A percentile compares a stretch with the other conserved stretches of the same genome.
These are phyloP conservation scores for Waltergamsia citrina DNA, from an alignment of 2,329 filamentous ascomycete species.

Conservation along the genomic window DNA sequence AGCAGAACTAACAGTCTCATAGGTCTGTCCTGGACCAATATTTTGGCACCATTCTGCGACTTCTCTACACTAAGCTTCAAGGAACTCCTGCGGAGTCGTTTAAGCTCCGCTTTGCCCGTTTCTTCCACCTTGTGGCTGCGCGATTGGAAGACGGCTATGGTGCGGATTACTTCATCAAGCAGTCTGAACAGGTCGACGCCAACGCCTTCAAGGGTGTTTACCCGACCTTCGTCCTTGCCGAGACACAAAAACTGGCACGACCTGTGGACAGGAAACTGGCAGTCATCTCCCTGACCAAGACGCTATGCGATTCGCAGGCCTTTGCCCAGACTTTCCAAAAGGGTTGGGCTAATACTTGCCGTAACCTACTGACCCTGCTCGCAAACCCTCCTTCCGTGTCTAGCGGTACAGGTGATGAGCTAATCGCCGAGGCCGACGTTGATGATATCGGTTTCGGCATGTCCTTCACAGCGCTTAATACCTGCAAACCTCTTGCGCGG, in stretches of 20 bases:
- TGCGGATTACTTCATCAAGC: conserved; percentile 81
- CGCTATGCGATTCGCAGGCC: conserved; percentile 72
- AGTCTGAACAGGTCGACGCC: conserved; percentile 73
- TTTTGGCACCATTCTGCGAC: conserved; percentile 68
- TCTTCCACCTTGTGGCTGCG: conserved; percentile 88
- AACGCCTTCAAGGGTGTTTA: conserved; percentile 80
- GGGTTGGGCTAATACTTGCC: conserved; percentile 86
- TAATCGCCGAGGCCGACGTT: conserved; percentile 79
- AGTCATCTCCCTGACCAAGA: conserved; percentile 88
- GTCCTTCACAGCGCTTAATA: conserved; percentile 88
- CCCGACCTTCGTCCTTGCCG: conserved; percentile 74
- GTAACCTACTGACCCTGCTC: conserved; percentile 79
- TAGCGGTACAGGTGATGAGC: conserved; percentile 58
- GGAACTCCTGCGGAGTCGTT: conserved; percentile 64
- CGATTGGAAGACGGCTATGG: conserved; percentile 73
- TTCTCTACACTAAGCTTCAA: conserved; percentile 74
- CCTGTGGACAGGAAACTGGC: conserved; percentile 89
- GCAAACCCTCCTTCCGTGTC: conserved; percentile 72
- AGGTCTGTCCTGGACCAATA: conserved; percentile 62
- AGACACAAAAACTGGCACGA: conserved; percentile 78
- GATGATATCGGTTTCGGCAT: conserved; percentile 94
- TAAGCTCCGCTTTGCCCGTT: conserved; percentile 78
- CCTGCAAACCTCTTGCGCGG: conserved; percentile 62
- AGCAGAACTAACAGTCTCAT: neutral
- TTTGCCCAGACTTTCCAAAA: conserved; percentile 78